Evolutionary conservation across 2,329 filamentous ascomycete species (phyloP), one percentile per base, ranked within the genome.

Genomic region (Aspergillus sp.): DNA sequence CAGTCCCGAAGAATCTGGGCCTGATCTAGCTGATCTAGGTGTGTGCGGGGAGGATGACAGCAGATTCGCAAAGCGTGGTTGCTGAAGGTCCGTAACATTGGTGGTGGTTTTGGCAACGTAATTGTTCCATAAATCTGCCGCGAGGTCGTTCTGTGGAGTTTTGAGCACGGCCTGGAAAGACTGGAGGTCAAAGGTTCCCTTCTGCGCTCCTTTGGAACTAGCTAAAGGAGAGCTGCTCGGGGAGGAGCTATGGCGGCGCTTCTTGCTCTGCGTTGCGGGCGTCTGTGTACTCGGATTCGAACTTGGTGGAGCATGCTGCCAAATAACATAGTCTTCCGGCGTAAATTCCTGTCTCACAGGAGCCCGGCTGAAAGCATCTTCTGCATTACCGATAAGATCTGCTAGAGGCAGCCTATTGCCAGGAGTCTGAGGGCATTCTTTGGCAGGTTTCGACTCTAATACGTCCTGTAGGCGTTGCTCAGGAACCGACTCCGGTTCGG

Each of bases 61-160:
- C 28, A 92, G 79, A 59, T 90, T 85, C 53, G 86, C 85, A 25
- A 91, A 80, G 17, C 84, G 79, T 45, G 86, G 85, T 67, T 87
- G 87, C 47, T 73, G 74, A 48, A 82, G 75, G 22, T 84, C 84
- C 1, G 78, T 74, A 49, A 77, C 75, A 64, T 82, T 76, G 15
- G 80, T 73, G 57, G 77, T 75, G 64, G 83, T 79, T 70, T 82
- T 78, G 57, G 87, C 76, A 43, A 89, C 85, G 72, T 91, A 92
- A 56, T 89, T 87, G 68, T 90, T 91, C 91, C 91, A 94, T 2
- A 93, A 77, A 65, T 93, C 90, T 34, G 89, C 77, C 2, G 89
- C 90, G 43, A 91, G 89, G 69, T 93, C 90, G 34, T 87, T 84
- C 65, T 89, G 86, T 13, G 89, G 88, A 1, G 89, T 90, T 66